A percentile compares a stretch with the other conserved stretches of the same genome.
phyloP scores from a whole-genome alignment of 257 asterid species.

The Przewalskia tangutica region DNA sequence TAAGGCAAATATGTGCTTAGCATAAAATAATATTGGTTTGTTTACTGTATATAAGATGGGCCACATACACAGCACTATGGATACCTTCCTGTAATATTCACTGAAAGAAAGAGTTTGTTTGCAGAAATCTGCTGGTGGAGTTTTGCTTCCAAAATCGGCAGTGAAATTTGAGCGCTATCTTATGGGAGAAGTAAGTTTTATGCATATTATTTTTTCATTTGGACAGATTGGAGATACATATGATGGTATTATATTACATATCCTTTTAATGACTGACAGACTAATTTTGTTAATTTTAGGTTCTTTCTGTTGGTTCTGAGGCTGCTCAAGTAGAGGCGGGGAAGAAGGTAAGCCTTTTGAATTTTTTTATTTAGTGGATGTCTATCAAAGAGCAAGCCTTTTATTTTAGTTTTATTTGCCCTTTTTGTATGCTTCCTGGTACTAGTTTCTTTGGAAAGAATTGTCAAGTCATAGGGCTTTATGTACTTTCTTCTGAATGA shows the following conservation, averaged over 20 bases:
- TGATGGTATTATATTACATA: background rate
- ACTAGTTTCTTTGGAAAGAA: background rate
- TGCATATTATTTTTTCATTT: background rate
- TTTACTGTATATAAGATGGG: background rate
- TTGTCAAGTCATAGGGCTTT: background rate
- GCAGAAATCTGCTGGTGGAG: constrained; percentile 97
- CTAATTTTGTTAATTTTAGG: constrained; percentile 20
- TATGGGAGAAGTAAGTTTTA: constrained; percentile 69
- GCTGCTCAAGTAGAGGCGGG: constrained; percentile 55
- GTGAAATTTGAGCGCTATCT: constrained; percentile 85
- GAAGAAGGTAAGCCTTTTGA: constrained; percentile 43
- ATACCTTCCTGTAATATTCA: background rate
- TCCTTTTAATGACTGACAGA: background rate
- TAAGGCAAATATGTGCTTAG: background rate
- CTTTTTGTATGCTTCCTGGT: no score
- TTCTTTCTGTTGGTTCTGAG: constrained; percentile 69
- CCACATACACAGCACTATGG: background rate
- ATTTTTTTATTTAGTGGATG: background rate
- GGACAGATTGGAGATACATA: background rate
- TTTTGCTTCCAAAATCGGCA: constrained; percentile 81
- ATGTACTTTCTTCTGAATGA: background rate
- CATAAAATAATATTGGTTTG: background rate
- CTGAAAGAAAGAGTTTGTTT: constrained; percentile 2
- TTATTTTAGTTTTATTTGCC: background rate
- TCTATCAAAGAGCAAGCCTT: background rate